Conservation (phyloP, 2,329 filamentous ascomycete genomes). For the Trichoderma sp. region DNA sequence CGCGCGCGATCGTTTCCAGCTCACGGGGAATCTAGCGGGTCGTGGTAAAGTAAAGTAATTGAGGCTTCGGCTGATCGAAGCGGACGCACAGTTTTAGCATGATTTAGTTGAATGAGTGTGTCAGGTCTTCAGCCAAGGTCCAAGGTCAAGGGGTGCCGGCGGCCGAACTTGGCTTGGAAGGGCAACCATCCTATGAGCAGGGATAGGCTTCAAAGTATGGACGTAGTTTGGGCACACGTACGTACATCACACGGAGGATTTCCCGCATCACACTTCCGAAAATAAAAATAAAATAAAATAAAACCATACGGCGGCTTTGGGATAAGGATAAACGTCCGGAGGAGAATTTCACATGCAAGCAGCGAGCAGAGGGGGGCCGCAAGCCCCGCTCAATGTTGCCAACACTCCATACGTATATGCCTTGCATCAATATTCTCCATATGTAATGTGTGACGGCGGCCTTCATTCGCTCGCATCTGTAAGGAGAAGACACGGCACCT, state of each 20-base stretch:
- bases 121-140: not conserved
- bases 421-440: conserved; percentile 15
- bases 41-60: not conserved
- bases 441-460: not conserved
- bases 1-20: conserved; percentile 16
- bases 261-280: not conserved
- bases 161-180: not conserved
- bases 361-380: not conserved
- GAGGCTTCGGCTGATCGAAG: conserved; percentile 11
- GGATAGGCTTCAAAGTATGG: not conserved
- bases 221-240: not conserved
- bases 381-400: not conserved
- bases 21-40: conserved; percentile 7
- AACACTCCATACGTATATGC: not conserved
- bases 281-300: no score
- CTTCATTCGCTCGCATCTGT: conserved; percentile 10
- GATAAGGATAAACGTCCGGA: not conserved
- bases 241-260: not conserved
- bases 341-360: conserved; percentile 11
- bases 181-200: not conserved
- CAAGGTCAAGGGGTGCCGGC: not conserved
- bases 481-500: not conserved
- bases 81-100: not conserved
- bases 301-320: no score
- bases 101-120: not conserved